Conservation (phyloP, 1,139 yeast genomes). For the Magnusiomyces fungicola region DNA sequence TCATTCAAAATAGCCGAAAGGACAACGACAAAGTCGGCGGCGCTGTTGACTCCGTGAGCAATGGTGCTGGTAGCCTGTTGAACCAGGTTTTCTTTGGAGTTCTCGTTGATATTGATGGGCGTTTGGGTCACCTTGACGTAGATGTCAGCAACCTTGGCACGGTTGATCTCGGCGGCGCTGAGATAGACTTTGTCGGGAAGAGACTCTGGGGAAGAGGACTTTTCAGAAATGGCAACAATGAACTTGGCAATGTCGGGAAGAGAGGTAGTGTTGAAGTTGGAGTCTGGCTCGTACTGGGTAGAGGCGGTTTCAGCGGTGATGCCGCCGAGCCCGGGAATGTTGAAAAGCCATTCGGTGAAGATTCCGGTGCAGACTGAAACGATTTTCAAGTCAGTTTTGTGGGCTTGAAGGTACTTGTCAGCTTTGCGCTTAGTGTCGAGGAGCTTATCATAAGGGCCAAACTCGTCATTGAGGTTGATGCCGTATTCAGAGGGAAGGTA, state of each 20-base stretch:
- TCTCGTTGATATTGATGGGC: constrained; percentile 28
- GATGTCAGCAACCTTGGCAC: constrained; percentile 36
- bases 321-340: constrained; percentile 33
- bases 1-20: background rate
- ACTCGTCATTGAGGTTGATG: constrained; percentile 32
- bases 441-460: constrained; percentile 32
- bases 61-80: constrained; percentile 8
- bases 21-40: constrained; percentile 4
- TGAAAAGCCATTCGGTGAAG: constrained; percentile 35
- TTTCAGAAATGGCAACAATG: constrained; percentile 39
- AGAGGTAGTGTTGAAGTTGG: constrained; percentile 34
- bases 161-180: constrained; percentile 38
- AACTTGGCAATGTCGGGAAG: constrained; percentile 44
- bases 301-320: constrained; percentile 14
- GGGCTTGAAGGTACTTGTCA: constrained; percentile 35
- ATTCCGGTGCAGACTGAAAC: constrained; percentile 42
- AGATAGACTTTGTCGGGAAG: constrained; percentile 44
- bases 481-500: constrained; percentile 64
- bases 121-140: constrained; percentile 40
- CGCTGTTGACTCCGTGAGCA: constrained; percentile 6
- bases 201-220: constrained; percentile 34
- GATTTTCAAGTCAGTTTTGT: constrained; percentile 42
- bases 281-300: constrained; percentile 34
- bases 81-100: constrained; percentile 5
- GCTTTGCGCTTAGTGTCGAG: constrained; percentile 37